phyloP scores from a whole-genome alignment of 495 filamentous ascomycete genomes.

The Neurospora sp. region DNA sequence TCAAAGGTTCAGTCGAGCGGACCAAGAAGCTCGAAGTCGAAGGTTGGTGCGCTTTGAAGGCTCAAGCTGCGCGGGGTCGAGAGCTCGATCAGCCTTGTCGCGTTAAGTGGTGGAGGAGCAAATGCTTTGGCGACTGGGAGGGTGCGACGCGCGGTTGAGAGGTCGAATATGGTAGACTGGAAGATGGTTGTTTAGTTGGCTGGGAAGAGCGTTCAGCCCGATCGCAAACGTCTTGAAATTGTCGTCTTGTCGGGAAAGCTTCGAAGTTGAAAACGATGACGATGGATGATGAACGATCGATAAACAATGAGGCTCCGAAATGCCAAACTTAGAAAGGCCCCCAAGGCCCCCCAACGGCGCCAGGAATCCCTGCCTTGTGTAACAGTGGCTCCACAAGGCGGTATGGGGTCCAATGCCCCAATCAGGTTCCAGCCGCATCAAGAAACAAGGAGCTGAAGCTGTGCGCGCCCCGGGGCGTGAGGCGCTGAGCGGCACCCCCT shows the following conservation, averaged over 20 bases:
- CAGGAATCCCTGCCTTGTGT: not conserved
- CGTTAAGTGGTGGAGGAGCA: not conserved
- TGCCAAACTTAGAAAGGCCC: not conserved
- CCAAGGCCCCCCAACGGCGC: not conserved
- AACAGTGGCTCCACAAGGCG: not conserved
- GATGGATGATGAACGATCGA: not conserved
- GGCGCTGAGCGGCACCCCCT: not conserved
- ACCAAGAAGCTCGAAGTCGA: too few relatives aligned
- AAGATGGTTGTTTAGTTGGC: not conserved
- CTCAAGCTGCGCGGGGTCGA: not conserved
- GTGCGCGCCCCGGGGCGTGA: not conserved
- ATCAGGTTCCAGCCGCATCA: not conserved
- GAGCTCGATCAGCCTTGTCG: not conserved
- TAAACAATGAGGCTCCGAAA: not conserved
- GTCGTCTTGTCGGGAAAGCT: not conserved
- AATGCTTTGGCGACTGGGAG: not conserved
- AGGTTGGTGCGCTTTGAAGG: not conserved
- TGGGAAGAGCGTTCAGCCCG: not conserved
- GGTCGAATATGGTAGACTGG: not conserved
- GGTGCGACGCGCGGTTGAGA: not conserved
- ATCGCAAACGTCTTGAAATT: not conserved
- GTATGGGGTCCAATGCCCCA: not conserved
- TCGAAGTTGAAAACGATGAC: not conserved
- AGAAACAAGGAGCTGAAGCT: not conserved
- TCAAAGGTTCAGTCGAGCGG: too few relatives aligned